These are phyloP conservation scores for Aspergillus cristatus DNA, from an alignment of 495 filamentous ascomycete species.

Conservation along the genomic window DNA sequence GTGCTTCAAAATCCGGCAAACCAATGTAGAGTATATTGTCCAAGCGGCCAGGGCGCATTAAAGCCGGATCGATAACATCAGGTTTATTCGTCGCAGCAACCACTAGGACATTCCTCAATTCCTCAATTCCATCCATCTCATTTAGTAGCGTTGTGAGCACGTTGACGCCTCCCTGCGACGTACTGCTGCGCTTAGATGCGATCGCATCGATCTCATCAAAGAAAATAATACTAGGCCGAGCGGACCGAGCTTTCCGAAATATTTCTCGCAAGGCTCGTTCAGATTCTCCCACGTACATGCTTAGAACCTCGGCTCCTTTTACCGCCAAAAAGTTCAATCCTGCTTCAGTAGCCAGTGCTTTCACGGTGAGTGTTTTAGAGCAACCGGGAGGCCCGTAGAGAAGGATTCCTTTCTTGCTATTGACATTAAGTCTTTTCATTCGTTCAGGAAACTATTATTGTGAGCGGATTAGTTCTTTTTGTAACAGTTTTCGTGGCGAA, in stretches of 20 bases:
- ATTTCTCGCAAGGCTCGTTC: slow-evolving; percentile 82
- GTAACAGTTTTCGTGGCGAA: not conserved
- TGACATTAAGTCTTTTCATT: slow-evolving; percentile 49
- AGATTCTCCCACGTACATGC: slow-evolving; percentile 96
- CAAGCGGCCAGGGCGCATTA: slow-evolving; percentile 82
- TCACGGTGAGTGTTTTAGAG: slow-evolving; percentile 89
- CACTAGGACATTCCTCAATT: slow-evolving; percentile 72
- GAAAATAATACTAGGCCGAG: slow-evolving; percentile 89
- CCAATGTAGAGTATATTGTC: slow-evolving; percentile 87
- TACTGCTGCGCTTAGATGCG: slow-evolving; percentile 57
- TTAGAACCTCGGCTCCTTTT: slow-evolving; percentile 91
- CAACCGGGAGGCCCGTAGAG: slow-evolving; percentile 94
- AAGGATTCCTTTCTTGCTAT: slow-evolving; percentile 73
- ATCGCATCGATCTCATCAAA: slow-evolving; percentile 98
- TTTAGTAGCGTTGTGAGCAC: slow-evolving; percentile 86
- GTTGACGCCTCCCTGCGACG: slow-evolving; percentile 53
- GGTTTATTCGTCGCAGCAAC: slow-evolving; percentile 95
- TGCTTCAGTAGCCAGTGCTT: slow-evolving; percentile 85
- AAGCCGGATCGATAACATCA: slow-evolving; percentile 72
- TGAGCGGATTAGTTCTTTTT: slow-evolving; percentile 3
- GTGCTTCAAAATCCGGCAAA: slow-evolving; percentile 65
- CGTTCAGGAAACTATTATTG: slow-evolving; percentile 45
- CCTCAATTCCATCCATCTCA: slow-evolving; percentile 94
- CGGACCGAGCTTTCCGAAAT: slow-evolving; percentile 78
- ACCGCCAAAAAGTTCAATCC: slow-evolving; percentile 93